Conservation (phyloP, 345 rosid species). For the Physaria fendleri region DNA sequence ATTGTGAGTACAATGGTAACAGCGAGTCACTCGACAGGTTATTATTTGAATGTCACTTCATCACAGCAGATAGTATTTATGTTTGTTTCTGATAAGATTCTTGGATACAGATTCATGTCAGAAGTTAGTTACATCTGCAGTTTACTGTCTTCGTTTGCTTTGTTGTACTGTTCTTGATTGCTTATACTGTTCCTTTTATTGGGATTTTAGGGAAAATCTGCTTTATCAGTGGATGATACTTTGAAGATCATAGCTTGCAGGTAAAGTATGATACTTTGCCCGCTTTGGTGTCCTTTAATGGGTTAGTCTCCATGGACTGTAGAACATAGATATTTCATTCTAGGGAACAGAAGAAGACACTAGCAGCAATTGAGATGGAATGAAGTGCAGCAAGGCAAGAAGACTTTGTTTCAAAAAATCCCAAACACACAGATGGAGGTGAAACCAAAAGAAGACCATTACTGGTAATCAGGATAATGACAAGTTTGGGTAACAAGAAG, state of each 20-base stretch:
- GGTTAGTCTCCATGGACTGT: not conserved
- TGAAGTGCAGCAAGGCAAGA: constrained; percentile 54
- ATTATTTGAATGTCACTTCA: constrained; percentile 8
- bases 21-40: constrained; percentile 71
- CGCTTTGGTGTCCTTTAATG: not conserved
- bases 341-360: constrained; percentile 84
- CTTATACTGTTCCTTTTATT: not conserved
- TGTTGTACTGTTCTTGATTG: not conserved
- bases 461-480: constrained; percentile 67
- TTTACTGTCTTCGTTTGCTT: not conserved
- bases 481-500: constrained; percentile 63
- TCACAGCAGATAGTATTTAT: not conserved
- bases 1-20: too few species aligned
- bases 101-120: too few species aligned
- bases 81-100: not conserved
- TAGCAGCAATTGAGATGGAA: constrained; percentile 64
- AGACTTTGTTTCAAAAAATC: constrained; percentile 50
- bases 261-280: constrained; percentile 29
- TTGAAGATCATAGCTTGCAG: constrained; percentile 87
- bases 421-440: constrained; percentile 25
- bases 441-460: constrained; percentile 49
- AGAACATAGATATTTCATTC: not conserved
- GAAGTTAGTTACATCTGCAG: not conserved
- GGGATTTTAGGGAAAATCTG: constrained; percentile 62
- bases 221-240: constrained; percentile 82